These are phyloP conservation scores for Trichosporon sp. DNA, from an alignment of 1,284 basidiomycete genomes.

Conservation along the genomic window DNA sequence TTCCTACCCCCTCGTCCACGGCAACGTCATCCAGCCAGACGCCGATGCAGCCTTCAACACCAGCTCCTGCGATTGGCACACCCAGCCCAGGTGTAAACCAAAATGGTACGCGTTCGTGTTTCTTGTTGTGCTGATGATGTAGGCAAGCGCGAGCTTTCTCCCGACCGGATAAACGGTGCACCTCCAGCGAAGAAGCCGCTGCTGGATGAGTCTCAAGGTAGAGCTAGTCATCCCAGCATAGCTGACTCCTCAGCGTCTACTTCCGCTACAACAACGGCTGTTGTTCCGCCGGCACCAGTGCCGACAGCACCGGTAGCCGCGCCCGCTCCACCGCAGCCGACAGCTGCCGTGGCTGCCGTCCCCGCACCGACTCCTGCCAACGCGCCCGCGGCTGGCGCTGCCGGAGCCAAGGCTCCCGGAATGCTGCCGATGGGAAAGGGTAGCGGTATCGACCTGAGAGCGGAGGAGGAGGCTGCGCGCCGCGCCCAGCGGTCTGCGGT, in stretches of 20 bases:
- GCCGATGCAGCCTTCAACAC: neutral
- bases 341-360: neutral
- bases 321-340: neutral
- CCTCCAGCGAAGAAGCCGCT: slow-evolving; percentile 16
- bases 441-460: slow-evolving; percentile 31
- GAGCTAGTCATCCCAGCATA: neutral
- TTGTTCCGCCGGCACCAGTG: neutral
- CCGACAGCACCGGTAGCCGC: neutral
- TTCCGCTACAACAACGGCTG: neutral
- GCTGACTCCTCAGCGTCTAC: neutral
- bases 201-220: neutral
- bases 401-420: neutral
- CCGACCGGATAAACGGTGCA: slow-evolving; percentile 6
- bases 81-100: slow-evolving; percentile 9
- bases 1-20: neutral
- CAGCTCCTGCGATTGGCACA: neutral
- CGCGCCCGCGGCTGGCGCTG: neutral
- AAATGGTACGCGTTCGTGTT: slow-evolving; percentile 12
- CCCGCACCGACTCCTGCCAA: neutral
- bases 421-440: slow-evolving; percentile 19
- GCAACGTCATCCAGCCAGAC: neutral
- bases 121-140: neutral
- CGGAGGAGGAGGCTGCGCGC: slow-evolving; percentile 42
- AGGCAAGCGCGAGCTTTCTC: slow-evolving; percentile 22
- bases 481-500: slow-evolving; percentile 21